Percentiles rank a stretch among this genome's conserved stretches.
phyloP scores from a whole-genome alignment of 2,329 filamentous ascomycete genomes.

The Hypoxylon sp. region DNA sequence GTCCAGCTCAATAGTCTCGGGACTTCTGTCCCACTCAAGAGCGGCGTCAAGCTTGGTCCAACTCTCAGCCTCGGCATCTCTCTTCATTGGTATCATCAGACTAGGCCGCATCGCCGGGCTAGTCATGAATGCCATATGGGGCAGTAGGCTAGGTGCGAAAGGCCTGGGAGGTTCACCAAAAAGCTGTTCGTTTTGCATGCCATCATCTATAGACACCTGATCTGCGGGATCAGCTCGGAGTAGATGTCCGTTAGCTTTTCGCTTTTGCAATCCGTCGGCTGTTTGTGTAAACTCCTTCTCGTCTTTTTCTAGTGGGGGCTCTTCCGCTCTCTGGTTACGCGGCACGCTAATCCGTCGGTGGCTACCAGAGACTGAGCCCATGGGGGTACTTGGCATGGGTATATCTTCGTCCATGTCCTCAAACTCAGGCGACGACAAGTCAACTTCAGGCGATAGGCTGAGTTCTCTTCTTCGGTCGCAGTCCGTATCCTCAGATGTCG shows the following conservation, averaged over 20 bases:
- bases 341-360: constrained; percentile 59
- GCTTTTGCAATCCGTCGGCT: constrained; percentile 83
- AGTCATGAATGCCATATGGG: constrained; percentile 63
- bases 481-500: constrained; percentile 80
- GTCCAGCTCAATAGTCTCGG: constrained; percentile 91
- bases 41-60: constrained; percentile 63
- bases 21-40: constrained; percentile 77
- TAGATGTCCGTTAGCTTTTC: constrained; percentile 68
- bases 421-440: constrained; percentile 88
- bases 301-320: constrained; percentile 91
- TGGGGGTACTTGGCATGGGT: constrained; percentile 72
- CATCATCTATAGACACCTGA: constrained; percentile 60
- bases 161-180: constrained; percentile 63
- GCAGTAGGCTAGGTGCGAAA: constrained; percentile 54
- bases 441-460: constrained; percentile 93
- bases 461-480: constrained; percentile 76
- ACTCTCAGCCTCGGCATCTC: constrained; percentile 59
- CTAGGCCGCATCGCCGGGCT: constrained; percentile 70
- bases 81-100: constrained; percentile 61
- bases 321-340: constrained; percentile 80
- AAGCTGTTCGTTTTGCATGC: constrained; percentile 65
- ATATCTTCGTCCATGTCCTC: constrained; percentile 78
- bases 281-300: constrained; percentile 98
- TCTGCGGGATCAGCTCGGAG: constrained; percentile 56
- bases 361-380: constrained; percentile 65